A percentile compares a stretch with the other conserved stretches of the same genome.
Conservation (phyloP, 768 basidiomycete species). For the Boletus vinaceobasis region DNA sequence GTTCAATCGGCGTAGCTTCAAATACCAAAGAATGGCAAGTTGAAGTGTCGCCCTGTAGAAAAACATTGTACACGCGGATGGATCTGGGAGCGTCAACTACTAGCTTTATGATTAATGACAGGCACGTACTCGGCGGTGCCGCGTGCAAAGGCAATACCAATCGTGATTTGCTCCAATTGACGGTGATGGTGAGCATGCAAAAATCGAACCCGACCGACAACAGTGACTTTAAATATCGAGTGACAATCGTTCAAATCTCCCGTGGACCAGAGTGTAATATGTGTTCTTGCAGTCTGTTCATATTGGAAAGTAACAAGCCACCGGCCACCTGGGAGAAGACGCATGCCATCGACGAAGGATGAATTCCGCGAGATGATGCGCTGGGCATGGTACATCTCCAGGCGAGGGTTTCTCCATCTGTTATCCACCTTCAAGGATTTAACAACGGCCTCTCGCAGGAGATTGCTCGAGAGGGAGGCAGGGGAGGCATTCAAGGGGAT, state of each 20-base stretch:
- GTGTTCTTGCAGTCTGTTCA: conserved; percentile 32
- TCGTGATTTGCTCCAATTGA: conserved; percentile 15
- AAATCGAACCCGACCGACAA: conserved; percentile 32
- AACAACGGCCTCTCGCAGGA: conserved; percentile 41
- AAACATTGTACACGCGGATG: conserved; percentile 24
- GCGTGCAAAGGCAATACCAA: conserved; percentile 19
- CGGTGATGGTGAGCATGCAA: conserved; percentile 31
- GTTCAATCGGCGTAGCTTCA: conserved; percentile 14
- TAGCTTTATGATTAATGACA: background rate
- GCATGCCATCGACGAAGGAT: conserved; percentile 43
- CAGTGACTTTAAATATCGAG: conserved; percentile 28
- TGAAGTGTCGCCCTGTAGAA: conserved; percentile 4
- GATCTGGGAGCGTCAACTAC: conserved; percentile 12
- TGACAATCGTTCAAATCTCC: conserved; percentile 25
- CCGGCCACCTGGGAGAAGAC: conserved; percentile 43
- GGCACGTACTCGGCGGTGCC: conserved; percentile 17
- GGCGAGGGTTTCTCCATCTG: conserved; percentile 44
- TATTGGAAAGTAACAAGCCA: conserved; percentile 48
- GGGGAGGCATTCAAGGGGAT: conserved; percentile 34
- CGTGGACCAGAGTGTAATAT: conserved; percentile 45
- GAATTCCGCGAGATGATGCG: conserved; percentile 34
- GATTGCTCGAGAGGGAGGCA: conserved; percentile 34
- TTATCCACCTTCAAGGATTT: conserved; percentile 46
- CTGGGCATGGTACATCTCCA: conserved; percentile 35
- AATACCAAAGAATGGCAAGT: conserved; percentile 11